phyloP scores from a whole-genome alignment of 305 asterid species.

The Galium porrigens region DNA sequence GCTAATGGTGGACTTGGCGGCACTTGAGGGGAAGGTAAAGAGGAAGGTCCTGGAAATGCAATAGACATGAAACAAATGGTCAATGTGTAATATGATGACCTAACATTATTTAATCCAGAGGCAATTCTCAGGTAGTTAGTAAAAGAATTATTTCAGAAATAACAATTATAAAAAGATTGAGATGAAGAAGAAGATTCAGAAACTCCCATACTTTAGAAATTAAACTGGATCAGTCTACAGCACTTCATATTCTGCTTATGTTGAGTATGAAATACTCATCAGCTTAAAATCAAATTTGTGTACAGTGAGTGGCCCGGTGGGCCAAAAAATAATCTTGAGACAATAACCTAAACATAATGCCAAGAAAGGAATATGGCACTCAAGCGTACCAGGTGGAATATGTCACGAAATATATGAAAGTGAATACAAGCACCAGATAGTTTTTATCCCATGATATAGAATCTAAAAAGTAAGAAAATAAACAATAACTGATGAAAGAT shows the following conservation, averaged over 20 bases:
- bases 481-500: background rate
- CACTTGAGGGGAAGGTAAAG: slow-evolving; percentile 37
- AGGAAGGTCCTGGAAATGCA: slow-evolving; percentile 29
- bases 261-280: background rate
- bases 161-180: background rate
- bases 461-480: background rate
- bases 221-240: background rate
- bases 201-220: background rate
- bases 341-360: background rate
- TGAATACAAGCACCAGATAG: background rate
- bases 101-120: background rate
- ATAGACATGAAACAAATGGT: slow-evolving; percentile 3
- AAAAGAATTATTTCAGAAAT: background rate
- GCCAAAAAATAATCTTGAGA: background rate
- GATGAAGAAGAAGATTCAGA: background rate
- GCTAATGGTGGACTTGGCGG: slow-evolving; percentile 54
- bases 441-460: background rate
- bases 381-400: too few relatives aligned
- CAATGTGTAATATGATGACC: background rate
- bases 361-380: background rate
- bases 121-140: background rate
- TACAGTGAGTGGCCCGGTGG: background rate
- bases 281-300: background rate
- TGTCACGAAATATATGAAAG: background rate
- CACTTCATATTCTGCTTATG: background rate